Base-by-base conservation (phyloP, 192 early-diverging fungal genomes). In the Coemansia sp. region DNA sequence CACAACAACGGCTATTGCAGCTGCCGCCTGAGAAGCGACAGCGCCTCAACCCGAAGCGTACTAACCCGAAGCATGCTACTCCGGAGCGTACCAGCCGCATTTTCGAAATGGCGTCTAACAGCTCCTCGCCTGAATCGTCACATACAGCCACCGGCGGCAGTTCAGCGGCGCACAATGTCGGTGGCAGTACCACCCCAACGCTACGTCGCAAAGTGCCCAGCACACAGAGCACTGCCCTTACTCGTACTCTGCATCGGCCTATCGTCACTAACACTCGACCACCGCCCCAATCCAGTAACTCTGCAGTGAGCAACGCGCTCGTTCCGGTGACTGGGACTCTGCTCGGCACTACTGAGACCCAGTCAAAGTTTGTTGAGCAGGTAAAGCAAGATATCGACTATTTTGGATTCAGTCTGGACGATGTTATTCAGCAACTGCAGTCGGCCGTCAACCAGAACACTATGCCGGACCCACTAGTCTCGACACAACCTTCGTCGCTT, bases 331-430 rank as follows among this genome's bases (percentile, higher is more conserved):
- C 71, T 1, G 62, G 60, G 20, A 62, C 16, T 29, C 47, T 70
- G 12, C 50, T 71, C 27, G 33, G 61, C 20, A 22, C 50, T 6
- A 61, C 76, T 9, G 67, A 63, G 12, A 3, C 68, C 36, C 66
- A 76, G 34, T 52, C 77, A 44, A 76, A 74, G 58, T 74, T 71
- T 3, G 68, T 84, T 16, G 73, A 79, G 47, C 73, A 73, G 41
- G 60, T 84, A 34, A 65, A 68, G 40, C 70, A 72, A 46, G 64
- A 80, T 52, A 55, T 75, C 10, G 79, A 75, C 44, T 41, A 11
- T 13, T 58, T 69, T 18, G 74, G 70, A 13, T n/a, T 36, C n/a
- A 75, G 60, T 47, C 20, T 80, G n/a, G 67, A 75, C 12, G 62
- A 62, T 13, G 33, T 83, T 24, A 64, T 64, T 53, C 76, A 66